Evolutionary conservation across 2,329 filamentous ascomycete species (phyloP), one percentile per base, ranked within the genome.

Genomic region (Rhinocladiella similis): DNA sequence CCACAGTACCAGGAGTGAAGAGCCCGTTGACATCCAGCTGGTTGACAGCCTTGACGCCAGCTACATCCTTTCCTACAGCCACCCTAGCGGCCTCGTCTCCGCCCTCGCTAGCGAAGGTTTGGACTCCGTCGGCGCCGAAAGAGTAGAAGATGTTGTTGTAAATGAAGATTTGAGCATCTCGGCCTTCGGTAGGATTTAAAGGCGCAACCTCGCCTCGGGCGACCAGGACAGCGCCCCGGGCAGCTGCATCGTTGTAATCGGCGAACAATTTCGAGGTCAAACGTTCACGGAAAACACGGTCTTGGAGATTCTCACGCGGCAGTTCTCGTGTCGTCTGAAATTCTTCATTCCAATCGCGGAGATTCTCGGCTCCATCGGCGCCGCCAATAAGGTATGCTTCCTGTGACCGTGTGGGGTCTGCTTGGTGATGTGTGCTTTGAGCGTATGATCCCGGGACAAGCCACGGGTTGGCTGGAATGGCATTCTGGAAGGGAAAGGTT

Each of bases 101-200:
- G 64, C 94, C 94, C 75, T 99, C 94, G 2, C 89, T 92, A 10
- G 91, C 92, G 73, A 99, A 99, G 14, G 94, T 99, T 42, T 94
- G 93, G 45, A 97, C 94, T 50, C 94, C 95, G 72, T 99, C 94
- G 43, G 94, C 93, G 61, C 94, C 94, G 66, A 97, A 97, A 0
- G 94, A 97, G 79, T 96, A 99, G 79, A 99, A 99, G 65, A 99
- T 91, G 75, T 99, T 99, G 80, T 97, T 97, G 80, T 97, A 97
- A 20, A 99, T 93, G 68, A 96, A 99, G 63, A 99, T 99, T 72
- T 99, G 94, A 3, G 94, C 94, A 72, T 99, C 93, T 64, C 83
- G 85, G 62, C 82, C 86, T 75, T 99, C 94, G 0, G 93, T 97
- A 5, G 94, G 95, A 76, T 99, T 99, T 53, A 99, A 77, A 5